Percentiles rank a stretch among this genome's conserved stretches.
phyloP scores from a whole-genome alignment of 768 basidiomycete species.

The Xanthoconium stramineum region DNA sequence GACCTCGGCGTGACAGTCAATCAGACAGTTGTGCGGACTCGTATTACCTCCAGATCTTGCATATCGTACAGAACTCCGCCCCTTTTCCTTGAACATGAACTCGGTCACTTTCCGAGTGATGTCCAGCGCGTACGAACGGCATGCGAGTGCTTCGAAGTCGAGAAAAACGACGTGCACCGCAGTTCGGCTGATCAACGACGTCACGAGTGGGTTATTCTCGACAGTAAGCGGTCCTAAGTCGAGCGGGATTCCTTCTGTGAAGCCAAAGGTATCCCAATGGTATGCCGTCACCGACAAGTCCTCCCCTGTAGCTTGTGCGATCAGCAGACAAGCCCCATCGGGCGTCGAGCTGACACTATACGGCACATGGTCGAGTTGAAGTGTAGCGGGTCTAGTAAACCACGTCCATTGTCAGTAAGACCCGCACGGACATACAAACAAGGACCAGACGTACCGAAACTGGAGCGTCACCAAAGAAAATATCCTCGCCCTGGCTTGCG shows the following conservation, averaged over 20 bases:
- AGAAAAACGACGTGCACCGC: slow-evolving; percentile 44
- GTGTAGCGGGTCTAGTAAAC: slow-evolving; percentile 41
- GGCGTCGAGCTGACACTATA: slow-evolving; percentile 40
- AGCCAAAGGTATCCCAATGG: slow-evolving; percentile 59
- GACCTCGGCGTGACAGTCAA: slow-evolving; percentile 54
- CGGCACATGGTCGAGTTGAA: slow-evolving; percentile 38
- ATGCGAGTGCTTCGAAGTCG: slow-evolving; percentile 29
- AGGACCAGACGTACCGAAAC: not conserved
- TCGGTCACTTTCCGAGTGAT: slow-evolving; percentile 57
- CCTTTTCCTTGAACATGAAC: slow-evolving; percentile 51
- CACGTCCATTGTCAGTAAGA: not conserved
- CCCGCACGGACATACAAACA: not conserved
- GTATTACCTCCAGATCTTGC: not conserved
- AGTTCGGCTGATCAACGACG: slow-evolving; percentile 43
- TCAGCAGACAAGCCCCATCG: slow-evolving; percentile 52
- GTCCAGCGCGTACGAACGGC: slow-evolving; percentile 44
- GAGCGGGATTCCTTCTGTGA: slow-evolving; percentile 41
- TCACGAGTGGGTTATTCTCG: slow-evolving; percentile 31
- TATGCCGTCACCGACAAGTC: slow-evolving; percentile 36
- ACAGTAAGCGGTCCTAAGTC: slow-evolving; percentile 27
- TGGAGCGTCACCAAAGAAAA: slow-evolving; percentile 53
- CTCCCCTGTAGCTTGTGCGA: slow-evolving; percentile 22
- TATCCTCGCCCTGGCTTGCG: slow-evolving; percentile 40
- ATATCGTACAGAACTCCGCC: slow-evolving; percentile 18
- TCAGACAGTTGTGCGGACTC: slow-evolving; percentile 45